A percentile compares a stretch with the other conserved stretches of the same genome.
phyloP scores from a whole-genome alignment of 2,329 filamentous ascomycete species.

The Beauveria medogensis region DNA sequence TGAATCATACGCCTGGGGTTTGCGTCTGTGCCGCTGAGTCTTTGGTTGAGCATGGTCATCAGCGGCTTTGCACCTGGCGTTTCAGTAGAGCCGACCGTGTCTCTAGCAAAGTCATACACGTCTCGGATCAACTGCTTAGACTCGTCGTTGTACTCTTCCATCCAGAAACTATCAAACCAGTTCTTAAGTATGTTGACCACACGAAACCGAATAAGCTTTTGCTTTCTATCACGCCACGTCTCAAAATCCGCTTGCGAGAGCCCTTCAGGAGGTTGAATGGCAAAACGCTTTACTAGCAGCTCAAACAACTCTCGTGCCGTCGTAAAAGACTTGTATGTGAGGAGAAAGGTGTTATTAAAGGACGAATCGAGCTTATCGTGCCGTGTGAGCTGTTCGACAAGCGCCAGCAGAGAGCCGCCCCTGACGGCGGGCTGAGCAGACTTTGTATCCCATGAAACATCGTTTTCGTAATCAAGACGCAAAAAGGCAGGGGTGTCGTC shows the following conservation, averaged over 20 bases:
- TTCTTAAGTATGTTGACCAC: conserved; percentile 97
- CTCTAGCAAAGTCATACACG: conserved; percentile 83
- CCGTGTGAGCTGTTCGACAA: conserved; percentile 91
- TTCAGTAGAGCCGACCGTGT: conserved; percentile 86
- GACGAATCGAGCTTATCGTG: conserved; percentile 92
- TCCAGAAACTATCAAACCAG: conserved; percentile 99
- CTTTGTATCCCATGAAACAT: conserved; percentile 86
- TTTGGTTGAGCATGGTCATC: conserved; percentile 81
- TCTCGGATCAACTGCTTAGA: conserved; percentile 79
- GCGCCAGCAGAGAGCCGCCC: conserved; percentile 77
- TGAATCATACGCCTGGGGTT: conserved; percentile 79
- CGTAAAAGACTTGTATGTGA: conserved; percentile 95
- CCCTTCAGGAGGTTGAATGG: conserved; percentile 81
- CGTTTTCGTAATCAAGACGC: conserved; percentile 76
- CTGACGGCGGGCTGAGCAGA: conserved; percentile 67
- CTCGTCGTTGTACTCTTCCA: conserved; percentile 83
- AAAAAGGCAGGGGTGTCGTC: conserved; percentile 82
- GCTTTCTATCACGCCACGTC: conserved; percentile 85
- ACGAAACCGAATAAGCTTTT: conserved; percentile 89
- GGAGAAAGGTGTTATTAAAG: conserved; percentile 95
- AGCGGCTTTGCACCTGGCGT: conserved; percentile 81
- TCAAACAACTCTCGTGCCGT: conserved; percentile 86
- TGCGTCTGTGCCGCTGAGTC: conserved; percentile 79
- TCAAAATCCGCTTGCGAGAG: conserved; percentile 70
- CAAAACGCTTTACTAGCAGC: conserved; percentile 83